Percentiles rank a stretch among this genome's conserved stretches.
These are phyloP conservation scores for Backusella parvicylindrica DNA, from an alignment of 192 early-diverging fungal species.

Conservation along the genomic window DNA sequence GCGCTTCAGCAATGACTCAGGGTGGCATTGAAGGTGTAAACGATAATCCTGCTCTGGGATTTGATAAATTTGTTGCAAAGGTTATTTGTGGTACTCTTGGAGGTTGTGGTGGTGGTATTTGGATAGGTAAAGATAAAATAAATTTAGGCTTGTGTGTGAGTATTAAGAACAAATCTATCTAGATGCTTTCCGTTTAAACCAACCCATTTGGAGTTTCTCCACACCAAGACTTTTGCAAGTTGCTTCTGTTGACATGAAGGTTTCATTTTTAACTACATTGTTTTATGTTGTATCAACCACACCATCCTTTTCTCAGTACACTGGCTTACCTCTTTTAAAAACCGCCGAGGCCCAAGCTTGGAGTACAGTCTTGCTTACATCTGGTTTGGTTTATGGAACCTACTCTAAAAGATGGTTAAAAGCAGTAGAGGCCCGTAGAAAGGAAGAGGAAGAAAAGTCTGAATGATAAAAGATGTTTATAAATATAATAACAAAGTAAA, in stretches of 20 bases:
- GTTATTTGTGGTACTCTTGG: conserved; percentile 32
- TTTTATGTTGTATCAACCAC: conserved; percentile 28
- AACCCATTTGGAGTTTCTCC: conserved; percentile 29
- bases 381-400: conserved; percentile 14
- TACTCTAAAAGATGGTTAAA: background rate
- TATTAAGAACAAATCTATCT: background rate
- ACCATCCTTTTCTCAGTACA: conserved; percentile 10
- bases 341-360: conserved; percentile 27
- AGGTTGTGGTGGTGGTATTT: conserved; percentile 33
- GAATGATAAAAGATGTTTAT: background rate
- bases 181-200: conserved; percentile 36
- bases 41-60: conserved; percentile 14
- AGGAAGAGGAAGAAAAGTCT: background rate
- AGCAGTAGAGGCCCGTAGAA: background rate
- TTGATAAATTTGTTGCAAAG: conserved; percentile 29
- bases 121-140: conserved; percentile 25
- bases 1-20: conserved; percentile 14
- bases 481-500: background rate
- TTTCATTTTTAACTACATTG: conserved; percentile 19
- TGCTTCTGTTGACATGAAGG: conserved; percentile 24
- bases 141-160: background rate
- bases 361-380: conserved; percentile 15
- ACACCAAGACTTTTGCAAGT: conserved; percentile 27
- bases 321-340: conserved; percentile 6
- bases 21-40: conserved; percentile 31